A percentile compares a stretch with the other conserved stretches of the same genome.
These are phyloP conservation scores for Debaryomyces singareniensis DNA, from an alignment of 1,139 yeast genomes.

Conservation along the genomic window DNA sequence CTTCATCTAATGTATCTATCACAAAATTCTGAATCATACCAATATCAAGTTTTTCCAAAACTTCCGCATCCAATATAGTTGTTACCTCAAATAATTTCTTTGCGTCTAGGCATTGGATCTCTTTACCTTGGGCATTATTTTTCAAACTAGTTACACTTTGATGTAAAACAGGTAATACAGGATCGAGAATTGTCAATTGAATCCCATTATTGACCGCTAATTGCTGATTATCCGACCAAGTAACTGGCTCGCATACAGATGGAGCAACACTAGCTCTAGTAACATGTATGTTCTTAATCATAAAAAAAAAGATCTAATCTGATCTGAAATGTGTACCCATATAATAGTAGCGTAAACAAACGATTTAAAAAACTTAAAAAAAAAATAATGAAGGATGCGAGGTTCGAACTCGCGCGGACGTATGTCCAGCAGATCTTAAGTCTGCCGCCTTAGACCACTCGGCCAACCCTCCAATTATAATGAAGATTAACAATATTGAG, in stretches of 20 bases:
- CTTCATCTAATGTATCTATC: conserved; percentile 22
- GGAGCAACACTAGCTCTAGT: conserved; percentile 18
- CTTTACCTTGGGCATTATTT: conserved; percentile 4
- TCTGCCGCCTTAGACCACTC: conserved; percentile 53
- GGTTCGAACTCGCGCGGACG: conserved; percentile 82
- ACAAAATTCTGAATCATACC: conserved; percentile 22
- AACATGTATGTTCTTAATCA: conserved; percentile 16
- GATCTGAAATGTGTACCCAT: neutral
- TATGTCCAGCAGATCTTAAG: conserved; percentile 48
- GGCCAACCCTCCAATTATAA: conserved; percentile 45
- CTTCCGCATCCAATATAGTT: conserved; percentile 23
- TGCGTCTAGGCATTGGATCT: conserved; percentile 17
- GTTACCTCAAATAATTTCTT: conserved; percentile 23
- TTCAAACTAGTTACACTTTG: conserved; percentile 16
- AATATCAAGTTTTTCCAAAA: conserved; percentile 21
- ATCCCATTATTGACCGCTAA: conserved; percentile 31
- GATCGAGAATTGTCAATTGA: conserved; percentile 32
- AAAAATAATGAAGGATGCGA: conserved; percentile 64
- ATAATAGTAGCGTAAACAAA: neutral
- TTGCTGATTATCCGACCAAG: conserved; percentile 33
- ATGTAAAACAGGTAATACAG: conserved; percentile 32
- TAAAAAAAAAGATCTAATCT: neutral
- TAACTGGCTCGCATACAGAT: conserved; percentile 24
- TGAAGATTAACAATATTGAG: neutral
- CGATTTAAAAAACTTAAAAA: conserved; percentile 20